Percentiles rank a stretch among this genome's conserved stretches.
Conservation (phyloP, 495 filamentous ascomycete species). For the Trypethelium eluteriae region DNA sequence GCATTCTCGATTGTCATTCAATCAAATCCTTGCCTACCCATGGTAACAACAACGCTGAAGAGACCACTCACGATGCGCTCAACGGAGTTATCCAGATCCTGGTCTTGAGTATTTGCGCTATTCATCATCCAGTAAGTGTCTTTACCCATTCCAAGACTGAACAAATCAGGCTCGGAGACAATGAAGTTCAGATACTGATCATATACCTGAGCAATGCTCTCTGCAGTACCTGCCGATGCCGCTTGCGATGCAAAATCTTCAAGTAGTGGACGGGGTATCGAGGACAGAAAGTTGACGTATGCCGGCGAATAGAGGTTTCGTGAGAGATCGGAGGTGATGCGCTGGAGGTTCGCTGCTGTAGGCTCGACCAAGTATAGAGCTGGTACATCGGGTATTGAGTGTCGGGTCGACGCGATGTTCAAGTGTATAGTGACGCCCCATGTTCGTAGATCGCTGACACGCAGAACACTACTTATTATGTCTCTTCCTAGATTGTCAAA, state of each 20-base stretch:
- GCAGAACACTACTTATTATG: constrained; percentile 85
- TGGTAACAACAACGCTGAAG: constrained; percentile 94
- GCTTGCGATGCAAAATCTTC: constrained; percentile 93
- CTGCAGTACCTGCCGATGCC: constrained; percentile 71
- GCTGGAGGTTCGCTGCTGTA: constrained; percentile 65
- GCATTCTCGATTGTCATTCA: not conserved
- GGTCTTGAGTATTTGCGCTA: constrained; percentile 82
- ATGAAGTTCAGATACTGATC: constrained; percentile 99
- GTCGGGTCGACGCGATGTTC: constrained; percentile 72
- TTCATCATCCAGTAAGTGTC: constrained; percentile 94
- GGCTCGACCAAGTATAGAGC: constrained; percentile 95
- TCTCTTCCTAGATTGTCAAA: constrained; percentile 64
- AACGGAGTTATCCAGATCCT: constrained; percentile 75
- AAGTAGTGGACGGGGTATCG: constrained; percentile 81
- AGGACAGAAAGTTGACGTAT: constrained; percentile 95
- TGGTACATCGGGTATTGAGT: constrained; percentile 92
- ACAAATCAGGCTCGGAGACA: constrained; percentile 89
- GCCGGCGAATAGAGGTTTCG: constrained; percentile 85
- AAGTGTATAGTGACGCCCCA: constrained; percentile 98
- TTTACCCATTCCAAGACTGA: constrained; percentile 80
- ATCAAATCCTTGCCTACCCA: constrained; percentile 52
- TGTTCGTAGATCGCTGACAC: constrained; percentile 83
- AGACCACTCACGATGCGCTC: constrained; percentile 89
- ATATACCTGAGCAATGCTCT: constrained; percentile 84
- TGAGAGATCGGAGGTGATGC: constrained; percentile 80